phyloP scores from a whole-genome alignment of 305 asterid genomes.

The Solanum hybrid region DNA sequence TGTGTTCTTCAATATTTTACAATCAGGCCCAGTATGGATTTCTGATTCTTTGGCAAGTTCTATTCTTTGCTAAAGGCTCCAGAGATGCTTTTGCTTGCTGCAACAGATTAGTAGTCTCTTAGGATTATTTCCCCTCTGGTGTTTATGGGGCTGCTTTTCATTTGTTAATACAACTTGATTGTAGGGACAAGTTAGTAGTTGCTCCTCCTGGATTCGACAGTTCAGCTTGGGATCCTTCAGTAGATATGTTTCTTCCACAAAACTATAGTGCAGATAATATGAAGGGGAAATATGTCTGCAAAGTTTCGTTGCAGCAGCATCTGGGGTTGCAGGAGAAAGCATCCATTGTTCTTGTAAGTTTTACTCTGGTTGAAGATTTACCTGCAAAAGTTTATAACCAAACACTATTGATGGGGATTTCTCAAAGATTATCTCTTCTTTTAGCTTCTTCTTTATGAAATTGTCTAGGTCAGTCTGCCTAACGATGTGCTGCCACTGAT shows the following conservation, averaged over 20 bases:
- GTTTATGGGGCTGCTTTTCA: not conserved
- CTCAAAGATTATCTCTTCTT: not conserved
- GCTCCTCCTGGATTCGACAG: constrained; percentile 65
- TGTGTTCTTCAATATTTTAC: constrained; percentile 12
- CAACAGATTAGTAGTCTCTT: not conserved
- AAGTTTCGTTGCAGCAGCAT: constrained; percentile 46
- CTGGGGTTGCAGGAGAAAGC: constrained; percentile 39
- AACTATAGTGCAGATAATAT: constrained; percentile 46
- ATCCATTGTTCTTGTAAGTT: constrained; percentile 49
- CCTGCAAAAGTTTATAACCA: not conserved
- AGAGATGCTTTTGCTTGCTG: not conserved
- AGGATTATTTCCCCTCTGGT: constrained; percentile 4
- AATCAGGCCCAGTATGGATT: not conserved
- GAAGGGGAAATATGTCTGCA: constrained; percentile 60
- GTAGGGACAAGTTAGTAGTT: constrained; percentile 57
- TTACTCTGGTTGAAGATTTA: not conserved
- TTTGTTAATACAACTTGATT: constrained; percentile 13
- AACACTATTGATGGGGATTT: not conserved
- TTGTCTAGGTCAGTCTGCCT: not conserved
- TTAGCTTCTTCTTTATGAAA: not conserved
- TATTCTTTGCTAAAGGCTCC: not conserved
- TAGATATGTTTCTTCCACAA: constrained; percentile 50
- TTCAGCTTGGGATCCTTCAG: constrained; percentile 68
- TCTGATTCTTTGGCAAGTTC: constrained; percentile 1
- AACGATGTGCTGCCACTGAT: not conserved